Percentiles rank a stretch among this genome's conserved stretches.
phyloP scores from a whole-genome alignment of 2,329 filamentous ascomycete genomes.

The Teratosphaeria pseudoeucalypti region DNA sequence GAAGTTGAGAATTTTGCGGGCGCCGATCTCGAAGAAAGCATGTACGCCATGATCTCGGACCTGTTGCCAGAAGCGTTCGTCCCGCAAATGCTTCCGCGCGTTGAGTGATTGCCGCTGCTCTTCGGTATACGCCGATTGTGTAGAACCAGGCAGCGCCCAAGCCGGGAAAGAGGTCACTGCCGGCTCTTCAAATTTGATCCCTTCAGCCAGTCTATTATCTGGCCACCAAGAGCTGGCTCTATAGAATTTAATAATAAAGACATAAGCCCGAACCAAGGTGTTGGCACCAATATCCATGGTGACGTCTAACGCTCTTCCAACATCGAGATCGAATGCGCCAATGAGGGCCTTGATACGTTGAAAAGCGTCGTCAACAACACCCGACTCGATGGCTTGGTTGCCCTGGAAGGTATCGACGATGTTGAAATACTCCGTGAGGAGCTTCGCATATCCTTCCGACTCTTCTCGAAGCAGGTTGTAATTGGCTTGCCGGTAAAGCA shows the following conservation, averaged over 20 bases:
- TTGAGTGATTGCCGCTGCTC: constrained; percentile 42
- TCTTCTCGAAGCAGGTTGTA: constrained; percentile 94
- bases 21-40: constrained; percentile 84
- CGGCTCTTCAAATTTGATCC: constrained; percentile 37
- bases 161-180: constrained; percentile 61
- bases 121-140: constrained; percentile 53
- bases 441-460: constrained; percentile 91
- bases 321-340: constrained; percentile 92
- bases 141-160: constrained; percentile 70
- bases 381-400: constrained; percentile 64
- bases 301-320: constrained; percentile 86
- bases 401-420: constrained; percentile 53
- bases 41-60: constrained; percentile 66
- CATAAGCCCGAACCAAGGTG: constrained; percentile 81
- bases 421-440: constrained; percentile 90
- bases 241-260: constrained; percentile 89
- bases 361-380: constrained; percentile 74
- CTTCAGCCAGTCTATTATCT: constrained; percentile 46
- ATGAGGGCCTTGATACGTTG: constrained; percentile 89
- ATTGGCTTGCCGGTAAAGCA: constrained; percentile 90
- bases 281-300: constrained; percentile 92
- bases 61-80: constrained; percentile 68
- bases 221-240: constrained; percentile 97
- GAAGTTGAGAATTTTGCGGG: constrained; percentile 52
- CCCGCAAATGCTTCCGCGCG: constrained; percentile 52